Conservation (phyloP, 2,329 filamentous ascomycete species). For the Fusarium napiforme region DNA sequence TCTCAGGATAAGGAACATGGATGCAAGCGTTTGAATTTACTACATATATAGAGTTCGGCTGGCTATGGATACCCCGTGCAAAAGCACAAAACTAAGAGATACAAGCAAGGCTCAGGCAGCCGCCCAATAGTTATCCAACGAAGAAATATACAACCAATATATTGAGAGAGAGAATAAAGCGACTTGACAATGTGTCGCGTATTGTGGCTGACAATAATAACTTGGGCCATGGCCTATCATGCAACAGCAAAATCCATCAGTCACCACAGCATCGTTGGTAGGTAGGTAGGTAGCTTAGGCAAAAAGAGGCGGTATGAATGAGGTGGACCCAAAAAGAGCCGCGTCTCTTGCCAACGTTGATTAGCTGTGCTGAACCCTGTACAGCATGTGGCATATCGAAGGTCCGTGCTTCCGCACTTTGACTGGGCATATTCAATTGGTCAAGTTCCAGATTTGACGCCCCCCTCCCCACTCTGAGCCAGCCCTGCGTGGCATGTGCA, state of each 20-base stretch:
- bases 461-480: conserved; percentile 12
- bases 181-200: not conserved
- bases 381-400: conserved; percentile 45
- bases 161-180: not conserved
- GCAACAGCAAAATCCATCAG: not conserved
- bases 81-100: conserved; percentile 26
- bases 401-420: conserved; percentile 36
- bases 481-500: conserved; percentile 36
- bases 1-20: conserved; percentile 17
- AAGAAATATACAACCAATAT: conserved; percentile 6
- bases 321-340: conserved; percentile 41
- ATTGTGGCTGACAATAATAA: not conserved
- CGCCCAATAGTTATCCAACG: not conserved
- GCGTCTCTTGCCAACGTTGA: conserved; percentile 21
- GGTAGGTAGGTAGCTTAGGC: not conserved
- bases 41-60: conserved; percentile 25
- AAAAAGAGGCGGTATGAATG: not conserved
- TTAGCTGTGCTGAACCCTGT: conserved; percentile 41
- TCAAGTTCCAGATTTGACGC: not conserved
- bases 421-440: not conserved
- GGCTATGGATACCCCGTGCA: conserved; percentile 41
- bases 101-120: conserved; percentile 18
- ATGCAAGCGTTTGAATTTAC: conserved; percentile 27
- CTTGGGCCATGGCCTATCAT: not conserved
- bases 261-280: not conserved